phyloP scores from a whole-genome alignment of 2,329 filamentous ascomycete genomes.

The Stachybotrys echinatus region DNA sequence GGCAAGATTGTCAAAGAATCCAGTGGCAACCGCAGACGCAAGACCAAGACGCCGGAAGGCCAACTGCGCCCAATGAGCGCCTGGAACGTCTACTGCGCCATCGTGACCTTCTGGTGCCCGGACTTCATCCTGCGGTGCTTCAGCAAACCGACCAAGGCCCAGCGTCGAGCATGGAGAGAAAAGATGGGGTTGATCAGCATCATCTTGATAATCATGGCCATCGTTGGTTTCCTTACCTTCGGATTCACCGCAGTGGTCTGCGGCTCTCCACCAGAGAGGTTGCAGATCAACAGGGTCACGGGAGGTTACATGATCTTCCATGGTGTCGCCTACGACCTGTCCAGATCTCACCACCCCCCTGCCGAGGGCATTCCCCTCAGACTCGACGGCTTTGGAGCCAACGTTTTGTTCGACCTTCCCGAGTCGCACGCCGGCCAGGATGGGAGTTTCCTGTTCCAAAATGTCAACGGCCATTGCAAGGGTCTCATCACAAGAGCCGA shows the following conservation, averaged over 20 bases:
- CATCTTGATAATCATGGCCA: conserved; percentile 78
- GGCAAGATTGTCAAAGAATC: conserved; percentile 60
- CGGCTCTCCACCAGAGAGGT: conserved; percentile 61
- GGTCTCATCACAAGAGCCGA: conserved; percentile 69
- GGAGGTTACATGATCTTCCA: conserved; percentile 93
- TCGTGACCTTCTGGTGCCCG: conserved; percentile 92
- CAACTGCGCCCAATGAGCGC: conserved; percentile 74
- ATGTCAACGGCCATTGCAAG: conserved; percentile 97
- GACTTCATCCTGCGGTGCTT: conserved; percentile 80
- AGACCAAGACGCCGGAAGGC: conserved; percentile 51
- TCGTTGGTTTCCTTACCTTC: conserved; percentile 94
- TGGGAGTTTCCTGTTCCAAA: conserved; percentile 95
- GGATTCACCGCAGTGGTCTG: conserved; percentile 92
- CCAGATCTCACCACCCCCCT: conserved; percentile 68
- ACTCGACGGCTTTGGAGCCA: conserved; percentile 46
- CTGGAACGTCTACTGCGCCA: conserved; percentile 93
- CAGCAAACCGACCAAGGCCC: conserved; percentile 77
- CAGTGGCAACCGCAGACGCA: conserved; percentile 40
- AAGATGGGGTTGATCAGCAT: conserved; percentile 97
- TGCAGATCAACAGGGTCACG: conserved; percentile 78
- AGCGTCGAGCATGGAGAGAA: conserved; percentile 91
- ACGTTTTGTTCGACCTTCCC: conserved; percentile 82
- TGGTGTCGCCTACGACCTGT: conserved; percentile 81
- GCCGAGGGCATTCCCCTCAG: conserved; percentile 68
- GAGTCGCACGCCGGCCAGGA: conserved; percentile 82